Evolutionary conservation across 176 grass and related monocot species (phyloP), one percentile per base, ranked within the genome.

Genomic region (Hsuehochloa calcarea): DNA sequence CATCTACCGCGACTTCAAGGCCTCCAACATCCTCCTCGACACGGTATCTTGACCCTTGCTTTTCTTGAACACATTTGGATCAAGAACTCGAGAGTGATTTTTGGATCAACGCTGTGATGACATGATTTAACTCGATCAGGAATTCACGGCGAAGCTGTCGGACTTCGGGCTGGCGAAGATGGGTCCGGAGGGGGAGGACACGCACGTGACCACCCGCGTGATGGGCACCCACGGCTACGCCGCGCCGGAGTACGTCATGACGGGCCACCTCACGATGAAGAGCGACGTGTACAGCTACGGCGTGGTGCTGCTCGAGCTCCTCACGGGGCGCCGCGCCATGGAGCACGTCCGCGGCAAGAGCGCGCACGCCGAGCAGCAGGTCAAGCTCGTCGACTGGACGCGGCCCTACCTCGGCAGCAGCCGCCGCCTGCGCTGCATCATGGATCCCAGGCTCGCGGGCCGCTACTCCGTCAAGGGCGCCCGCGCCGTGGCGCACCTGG

Each of bases 161-260:
- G 96, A 99, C 84, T 99, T 99, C 47, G 96, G 96, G 7, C 86
- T 99, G 0, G 96, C 96, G 14, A 96, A 96, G 86, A 96, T 99
- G 93, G 96, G 96, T 0, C 96, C 96, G 1, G 90, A 92, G 73
- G 96, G 96, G 0, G 91, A 94, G 38, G 96, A 99, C 46, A 99
- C 96, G 27, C 96, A 99, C 84, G 96, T 99, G 44, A 96, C 91
- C 0, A 99, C 96, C 9, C 87, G 93, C 14, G 96, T 99, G n/a
- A 99, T 99, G 96, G 96, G 96, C 50, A 99, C 96, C 1, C 96
- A 99, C 72, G 96, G 96, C 5, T 99, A 99, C 37, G 93, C 96
- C 0, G 96, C 96, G 7, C 96, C 96, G 2, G 96, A 99, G 79
- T 96, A 99, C 69, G 91, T 99, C 50, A 92, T 91, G 93, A 99